Evolutionary conservation across 345 rosid genomes (phyloP), one percentile per base, ranked within the genome.

Genomic region (Gossypium mustelinum): DNA sequence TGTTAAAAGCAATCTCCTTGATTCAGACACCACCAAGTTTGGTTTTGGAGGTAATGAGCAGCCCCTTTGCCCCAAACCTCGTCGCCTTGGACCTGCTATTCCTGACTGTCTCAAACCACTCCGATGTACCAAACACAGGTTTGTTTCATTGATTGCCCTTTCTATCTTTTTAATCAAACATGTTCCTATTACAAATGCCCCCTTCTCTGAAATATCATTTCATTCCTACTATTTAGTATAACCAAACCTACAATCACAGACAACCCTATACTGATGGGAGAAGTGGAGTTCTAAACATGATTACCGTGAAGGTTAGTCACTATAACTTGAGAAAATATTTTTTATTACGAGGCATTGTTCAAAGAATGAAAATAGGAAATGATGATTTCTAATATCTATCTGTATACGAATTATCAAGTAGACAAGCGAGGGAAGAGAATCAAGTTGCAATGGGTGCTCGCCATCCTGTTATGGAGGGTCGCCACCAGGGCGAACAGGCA

Each of bases 51-150:
- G 52, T 70, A 75, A 56, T n/a, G 68, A 77, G 50, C 86, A 52
- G 16, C 93, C 88, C 20, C 80, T 87, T 29, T 93, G 97, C 58
- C 95, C 97, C 0, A 89, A 87, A 76, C 97, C 97, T 72, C 97
- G 93, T 8, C 89, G 91, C 27, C 75, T 78, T 45, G 57, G 81
- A 58, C 71, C 87, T 17, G 63, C 84, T 59, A 22, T 84, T 17
- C 90, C 91, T 2, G 94, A 91, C 55, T 81, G 88, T 71, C 87
- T 93, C 76, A 85, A 78, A 65, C 91, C 90, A 60, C 84, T 76
- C 54, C 72, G 81, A 45, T 88, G 97, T 66, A 70, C 76, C 84
- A 79, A 87, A 13, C 95, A 91, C 85, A 80, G 80, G 60, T 56
- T 56, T 18, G 81, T 79, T 60, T 29, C 70, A 29, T 45, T 62